Percentiles rank a stretch among this genome's conserved stretches.
Conservation (phyloP, 164 flowering plant species). For the Stephania japonica region DNA sequence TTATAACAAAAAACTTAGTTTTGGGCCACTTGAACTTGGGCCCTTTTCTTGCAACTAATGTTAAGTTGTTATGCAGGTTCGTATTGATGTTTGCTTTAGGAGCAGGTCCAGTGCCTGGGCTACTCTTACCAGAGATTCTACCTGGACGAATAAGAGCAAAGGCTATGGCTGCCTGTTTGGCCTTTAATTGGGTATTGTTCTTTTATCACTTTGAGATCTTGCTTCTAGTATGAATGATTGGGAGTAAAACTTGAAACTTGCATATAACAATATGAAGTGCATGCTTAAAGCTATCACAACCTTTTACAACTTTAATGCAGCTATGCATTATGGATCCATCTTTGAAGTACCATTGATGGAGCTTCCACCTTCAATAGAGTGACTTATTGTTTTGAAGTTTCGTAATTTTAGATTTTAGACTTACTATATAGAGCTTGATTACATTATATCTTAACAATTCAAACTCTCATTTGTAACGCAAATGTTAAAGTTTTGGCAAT, state of each 20-base stretch:
- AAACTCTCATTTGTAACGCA: neutral
- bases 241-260: neutral
- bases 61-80: slow-evolving; percentile 50
- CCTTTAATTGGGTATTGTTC: slow-evolving; percentile 80
- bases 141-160: slow-evolving; percentile 84
- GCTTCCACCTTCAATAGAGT: neutral
- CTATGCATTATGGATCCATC: neutral
- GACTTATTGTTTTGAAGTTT: neutral
- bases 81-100: slow-evolving; percentile 81
- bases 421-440: neutral
- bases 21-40: neutral
- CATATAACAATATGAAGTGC: neutral
- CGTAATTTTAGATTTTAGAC: neutral
- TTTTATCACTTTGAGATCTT: neutral
- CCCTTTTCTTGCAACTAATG: slow-evolving; percentile 5
- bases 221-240: neutral
- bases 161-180: slow-evolving; percentile 90
- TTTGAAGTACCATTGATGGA: neutral
- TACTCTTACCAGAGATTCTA: slow-evolving; percentile 82
- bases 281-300: neutral
- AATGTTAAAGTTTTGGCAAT: neutral
- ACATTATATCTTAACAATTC: neutral
- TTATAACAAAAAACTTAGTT: neutral
- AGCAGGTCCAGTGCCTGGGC: slow-evolving; percentile 96
- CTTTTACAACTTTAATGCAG: neutral